These are phyloP conservation scores for Wickerhamiella parazyma DNA, from an alignment of 805 yeast species.

Conservation along the genomic window DNA sequence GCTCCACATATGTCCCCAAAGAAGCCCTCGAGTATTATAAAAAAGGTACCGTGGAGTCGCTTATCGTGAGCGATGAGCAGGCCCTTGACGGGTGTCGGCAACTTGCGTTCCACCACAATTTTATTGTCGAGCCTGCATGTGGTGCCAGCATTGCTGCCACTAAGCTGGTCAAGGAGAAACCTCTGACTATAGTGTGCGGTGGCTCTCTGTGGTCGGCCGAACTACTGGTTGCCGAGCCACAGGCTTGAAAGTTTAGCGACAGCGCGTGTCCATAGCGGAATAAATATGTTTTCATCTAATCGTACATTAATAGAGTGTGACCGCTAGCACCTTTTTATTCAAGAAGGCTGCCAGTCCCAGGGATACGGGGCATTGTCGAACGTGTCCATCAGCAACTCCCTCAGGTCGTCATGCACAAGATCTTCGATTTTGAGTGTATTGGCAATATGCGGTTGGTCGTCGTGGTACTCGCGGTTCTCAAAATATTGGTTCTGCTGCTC, in stretches of 20 bases:
- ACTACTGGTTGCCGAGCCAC: too few species aligned
- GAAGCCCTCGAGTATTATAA: slow-evolving; percentile 36
- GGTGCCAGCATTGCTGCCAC: slow-evolving; percentile 45
- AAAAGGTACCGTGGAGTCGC: slow-evolving; percentile 30
- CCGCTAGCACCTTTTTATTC: not conserved
- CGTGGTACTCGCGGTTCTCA: slow-evolving; percentile 7
- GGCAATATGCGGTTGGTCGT: not conserved
- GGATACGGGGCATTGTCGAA: not conserved
- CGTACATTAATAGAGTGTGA: too few species aligned
- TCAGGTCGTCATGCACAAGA: slow-evolving; percentile 10
- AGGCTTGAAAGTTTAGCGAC: too few species aligned
- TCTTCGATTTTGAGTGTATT: slow-evolving; percentile 6
- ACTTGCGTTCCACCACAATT: slow-evolving; percentile 35
- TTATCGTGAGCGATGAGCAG: slow-evolving; percentile 37
- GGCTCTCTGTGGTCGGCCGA: slow-evolving; percentile 2
- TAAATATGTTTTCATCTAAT: too few species aligned
- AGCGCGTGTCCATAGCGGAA: too few species aligned
- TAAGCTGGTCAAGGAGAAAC: slow-evolving; percentile 12
- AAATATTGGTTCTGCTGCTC: slow-evolving; percentile 6
- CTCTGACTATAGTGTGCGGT: slow-evolving; percentile 47
- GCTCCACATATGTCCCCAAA: slow-evolving; percentile 43
- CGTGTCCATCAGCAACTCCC: slow-evolving; percentile 8
- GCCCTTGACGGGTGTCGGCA: slow-evolving; percentile 37
- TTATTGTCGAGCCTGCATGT: slow-evolving; percentile 54
- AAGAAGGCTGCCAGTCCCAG: not conserved